Evolutionary conservation across 1,284 basidiomycete species (phyloP).

Genomic region (Gymnopus androsaceus): DNA sequence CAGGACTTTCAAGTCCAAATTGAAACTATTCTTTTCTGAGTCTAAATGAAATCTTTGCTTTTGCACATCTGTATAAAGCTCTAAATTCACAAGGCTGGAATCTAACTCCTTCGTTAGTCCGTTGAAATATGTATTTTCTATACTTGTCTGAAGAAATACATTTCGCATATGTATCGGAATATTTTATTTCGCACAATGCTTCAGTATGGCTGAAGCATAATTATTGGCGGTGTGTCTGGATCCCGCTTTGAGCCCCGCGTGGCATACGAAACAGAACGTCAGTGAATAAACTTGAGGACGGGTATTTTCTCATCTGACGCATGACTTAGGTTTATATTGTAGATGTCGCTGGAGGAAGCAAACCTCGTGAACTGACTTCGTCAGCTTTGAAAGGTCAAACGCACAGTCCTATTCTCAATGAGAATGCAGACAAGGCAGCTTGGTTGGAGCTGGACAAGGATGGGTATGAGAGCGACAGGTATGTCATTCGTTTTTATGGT

Average conservation of each 20-base stretch:
- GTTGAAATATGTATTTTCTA: too few relatives aligned
- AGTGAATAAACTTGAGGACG: constrained; percentile 10
- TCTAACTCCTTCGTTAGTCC: too few relatives aligned
- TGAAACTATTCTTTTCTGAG: too few relatives aligned
- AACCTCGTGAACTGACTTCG: constrained; percentile 71
- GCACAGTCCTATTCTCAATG: constrained; percentile 67
- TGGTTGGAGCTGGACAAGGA: constrained; percentile 88
- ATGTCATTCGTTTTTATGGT: constrained; percentile 13
- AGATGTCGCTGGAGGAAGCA: constrained; percentile 48
- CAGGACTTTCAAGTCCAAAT: too few relatives aligned
- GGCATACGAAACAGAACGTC: constrained; percentile 82
- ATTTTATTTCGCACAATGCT: too few relatives aligned
- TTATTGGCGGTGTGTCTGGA: too few relatives aligned
- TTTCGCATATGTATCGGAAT: too few relatives aligned
- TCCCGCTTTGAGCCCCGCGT: constrained; percentile 64
- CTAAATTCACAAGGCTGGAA: too few relatives aligned
- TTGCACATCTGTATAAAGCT: too few relatives aligned
- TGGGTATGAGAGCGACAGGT: constrained; percentile 86
- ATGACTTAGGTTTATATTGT: constrained; percentile 63
- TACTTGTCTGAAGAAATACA: too few relatives aligned
- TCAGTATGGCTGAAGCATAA: too few relatives aligned
- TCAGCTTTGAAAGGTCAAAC: constrained; percentile 85
- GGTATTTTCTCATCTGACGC: constrained; percentile 4
- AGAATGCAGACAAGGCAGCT: constrained; percentile 69
- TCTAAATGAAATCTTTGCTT: too few relatives aligned